Conservation (phyloP, 192 early-diverging fungal species). For the Gonapodya prolifera region DNA sequence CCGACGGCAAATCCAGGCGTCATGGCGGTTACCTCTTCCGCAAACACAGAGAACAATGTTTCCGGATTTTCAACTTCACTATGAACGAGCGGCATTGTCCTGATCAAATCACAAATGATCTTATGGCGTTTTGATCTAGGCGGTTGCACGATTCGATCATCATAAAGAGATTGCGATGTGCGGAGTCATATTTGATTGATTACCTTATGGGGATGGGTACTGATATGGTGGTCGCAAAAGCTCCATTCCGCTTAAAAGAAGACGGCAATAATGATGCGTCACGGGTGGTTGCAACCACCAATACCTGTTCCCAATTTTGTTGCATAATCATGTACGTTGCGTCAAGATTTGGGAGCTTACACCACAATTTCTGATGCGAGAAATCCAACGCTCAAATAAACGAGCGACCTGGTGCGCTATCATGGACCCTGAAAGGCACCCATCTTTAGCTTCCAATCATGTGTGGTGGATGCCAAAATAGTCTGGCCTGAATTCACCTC, state of each 20-base stretch:
- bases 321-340: no score
- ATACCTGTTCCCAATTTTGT: constrained; percentile 16
- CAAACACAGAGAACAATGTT: background rate
- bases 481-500: constrained; percentile 22
- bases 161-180: background rate
- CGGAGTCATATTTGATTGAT: background rate
- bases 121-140: constrained; percentile 4
- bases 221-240: constrained; percentile 24
- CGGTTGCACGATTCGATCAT: no score
- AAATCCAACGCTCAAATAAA: no score
- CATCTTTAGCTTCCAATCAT: constrained; percentile 9
- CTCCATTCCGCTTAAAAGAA: constrained; percentile 15
- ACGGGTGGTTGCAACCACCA: constrained; percentile 25
- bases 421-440: background rate
- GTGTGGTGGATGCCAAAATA: constrained; percentile 12
- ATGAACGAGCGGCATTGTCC: constrained; percentile 10
- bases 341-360: no score
- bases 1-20: background rate
- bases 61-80: constrained; percentile 1
- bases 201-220: constrained; percentile 27
- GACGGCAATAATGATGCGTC: constrained; percentile 21
- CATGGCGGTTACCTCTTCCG: constrained; percentile 3
- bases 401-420: no score
- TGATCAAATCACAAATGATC: constrained; percentile 12
- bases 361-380: no score